Conservation (phyloP, 1,284 basidiomycete species). For the Gomphus sp. region DNA sequence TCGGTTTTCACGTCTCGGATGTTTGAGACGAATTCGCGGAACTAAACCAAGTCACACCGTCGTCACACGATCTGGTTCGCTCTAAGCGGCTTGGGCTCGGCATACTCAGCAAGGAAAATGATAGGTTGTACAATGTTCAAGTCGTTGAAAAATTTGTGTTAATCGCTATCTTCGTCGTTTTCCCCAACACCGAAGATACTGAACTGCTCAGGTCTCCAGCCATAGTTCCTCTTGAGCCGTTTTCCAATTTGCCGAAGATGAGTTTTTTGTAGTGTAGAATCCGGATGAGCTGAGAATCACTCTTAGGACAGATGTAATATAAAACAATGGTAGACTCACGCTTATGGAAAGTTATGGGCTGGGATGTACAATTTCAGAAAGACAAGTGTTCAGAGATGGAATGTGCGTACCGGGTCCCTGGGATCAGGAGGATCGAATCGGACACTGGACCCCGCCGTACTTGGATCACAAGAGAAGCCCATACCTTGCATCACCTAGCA, state of each 20-base stretch:
- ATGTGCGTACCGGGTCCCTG: slow-evolving; percentile 39
- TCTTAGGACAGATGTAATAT: background rate
- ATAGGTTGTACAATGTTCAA: background rate
- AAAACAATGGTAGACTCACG: slow-evolving; percentile 28
- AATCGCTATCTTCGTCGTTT: background rate
- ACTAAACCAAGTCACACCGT: background rate
- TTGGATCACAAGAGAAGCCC: slow-evolving; percentile 63
- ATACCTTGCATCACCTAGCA: slow-evolving; percentile 64
- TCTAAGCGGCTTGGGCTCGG: too few relatives aligned
- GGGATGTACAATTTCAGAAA: background rate
- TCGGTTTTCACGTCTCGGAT: background rate
- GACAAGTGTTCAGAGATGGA: background rate
- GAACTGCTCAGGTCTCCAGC: slow-evolving; percentile 61
- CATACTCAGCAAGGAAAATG: too few relatives aligned
- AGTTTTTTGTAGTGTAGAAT: slow-evolving; percentile 46
- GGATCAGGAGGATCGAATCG: slow-evolving; percentile 65
- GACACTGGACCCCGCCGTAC: slow-evolving; percentile 73
- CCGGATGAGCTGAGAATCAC: slow-evolving; percentile 52
- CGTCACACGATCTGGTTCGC: too few relatives aligned
- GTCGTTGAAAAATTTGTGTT: background rate
- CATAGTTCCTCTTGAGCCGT: slow-evolving; percentile 52
- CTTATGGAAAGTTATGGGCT: slow-evolving; percentile 71
- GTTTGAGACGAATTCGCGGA: background rate
- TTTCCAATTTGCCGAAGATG: slow-evolving; percentile 47
- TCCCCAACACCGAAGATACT: background rate